phyloP scores from a whole-genome alignment of 306 rosid species.

The barrel medic (Medicago truncatula) region DNA sequence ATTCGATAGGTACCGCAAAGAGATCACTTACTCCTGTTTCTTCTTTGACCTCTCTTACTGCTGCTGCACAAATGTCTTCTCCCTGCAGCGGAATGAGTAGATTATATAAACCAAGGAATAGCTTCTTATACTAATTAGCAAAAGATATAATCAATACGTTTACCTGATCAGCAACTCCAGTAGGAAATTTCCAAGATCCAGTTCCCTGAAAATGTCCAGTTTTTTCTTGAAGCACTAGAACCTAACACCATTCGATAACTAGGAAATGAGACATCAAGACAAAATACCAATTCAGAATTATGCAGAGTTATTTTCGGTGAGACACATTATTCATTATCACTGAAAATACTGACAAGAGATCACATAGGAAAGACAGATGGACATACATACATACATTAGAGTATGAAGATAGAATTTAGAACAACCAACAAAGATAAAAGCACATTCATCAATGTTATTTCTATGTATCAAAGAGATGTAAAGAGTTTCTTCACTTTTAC shows the following conservation, averaged over 20 bases:
- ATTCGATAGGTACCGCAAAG: constrained; percentile 11
- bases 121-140: constrained; percentile 8
- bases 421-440: too few relatives aligned
- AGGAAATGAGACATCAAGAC: constrained; percentile 20
- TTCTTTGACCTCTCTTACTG: constrained; percentile 86
- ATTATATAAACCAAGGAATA: constrained; percentile 13
- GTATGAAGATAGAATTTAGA: too few relatives aligned
- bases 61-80: constrained; percentile 83
- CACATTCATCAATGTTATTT: too few relatives aligned
- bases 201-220: constrained; percentile 61
- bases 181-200: constrained; percentile 85
- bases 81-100: constrained; percentile 59
- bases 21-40: constrained; percentile 84
- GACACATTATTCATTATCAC: constrained; percentile 17
- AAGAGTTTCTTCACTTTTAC: constrained; percentile 5
- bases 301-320: constrained; percentile 1
- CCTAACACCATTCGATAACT: constrained; percentile 45
- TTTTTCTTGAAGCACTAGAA: constrained; percentile 89
- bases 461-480: too few relatives aligned
- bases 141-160: constrained; percentile 13
- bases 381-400: too few relatives aligned
- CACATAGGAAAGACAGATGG: not conserved
- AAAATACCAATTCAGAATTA: not conserved
- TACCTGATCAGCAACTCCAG: constrained; percentile 89
- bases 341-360: not conserved